Evolutionary conservation across 148 eudicot genomes (phyloP).

Genomic region (Selenicereus undatus): DNA sequence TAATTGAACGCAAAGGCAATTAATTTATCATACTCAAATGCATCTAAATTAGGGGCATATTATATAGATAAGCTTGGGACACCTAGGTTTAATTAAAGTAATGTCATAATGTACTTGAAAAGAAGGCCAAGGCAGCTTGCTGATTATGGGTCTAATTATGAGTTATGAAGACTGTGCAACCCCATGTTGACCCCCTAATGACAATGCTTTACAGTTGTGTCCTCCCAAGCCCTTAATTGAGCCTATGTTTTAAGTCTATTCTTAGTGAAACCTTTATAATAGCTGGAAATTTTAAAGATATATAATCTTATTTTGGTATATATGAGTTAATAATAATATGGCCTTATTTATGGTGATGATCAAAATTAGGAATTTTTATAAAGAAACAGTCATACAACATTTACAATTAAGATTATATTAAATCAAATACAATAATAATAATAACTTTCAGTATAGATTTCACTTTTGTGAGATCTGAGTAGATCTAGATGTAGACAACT

Average conservation of each 20-base stretch:
- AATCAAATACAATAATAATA: no score
- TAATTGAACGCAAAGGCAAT: not conserved
- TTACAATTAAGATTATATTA: no score
- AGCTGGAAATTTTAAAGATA: no score
- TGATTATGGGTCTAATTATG: slow-evolving; percentile 47
- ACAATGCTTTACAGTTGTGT: slow-evolving; percentile 15
- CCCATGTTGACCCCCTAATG: slow-evolving; percentile 14
- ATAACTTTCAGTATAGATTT: no score
- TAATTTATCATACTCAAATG: not conserved
- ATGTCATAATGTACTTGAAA: slow-evolving; percentile 3
- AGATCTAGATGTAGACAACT: no score
- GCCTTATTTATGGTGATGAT: no score
- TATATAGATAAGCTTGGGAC: not conserved
- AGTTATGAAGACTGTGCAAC: slow-evolving; percentile 27
- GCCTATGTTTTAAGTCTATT: not conserved
- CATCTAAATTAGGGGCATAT: not conserved
- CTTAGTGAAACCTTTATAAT: no score
- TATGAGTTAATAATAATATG: no score
- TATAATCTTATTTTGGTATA: no score
- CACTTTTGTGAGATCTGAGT: no score
- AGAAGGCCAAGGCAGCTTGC: slow-evolving; percentile 26
- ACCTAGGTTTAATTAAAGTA: slow-evolving; percentile 13
- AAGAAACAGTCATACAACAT: no score
- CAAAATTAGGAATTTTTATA: no score
- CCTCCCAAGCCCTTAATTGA: not conserved